Base-by-base conservation (phyloP, 1,139 yeast genomes). In the Spencermartinsiella ligniputridi region DNA sequence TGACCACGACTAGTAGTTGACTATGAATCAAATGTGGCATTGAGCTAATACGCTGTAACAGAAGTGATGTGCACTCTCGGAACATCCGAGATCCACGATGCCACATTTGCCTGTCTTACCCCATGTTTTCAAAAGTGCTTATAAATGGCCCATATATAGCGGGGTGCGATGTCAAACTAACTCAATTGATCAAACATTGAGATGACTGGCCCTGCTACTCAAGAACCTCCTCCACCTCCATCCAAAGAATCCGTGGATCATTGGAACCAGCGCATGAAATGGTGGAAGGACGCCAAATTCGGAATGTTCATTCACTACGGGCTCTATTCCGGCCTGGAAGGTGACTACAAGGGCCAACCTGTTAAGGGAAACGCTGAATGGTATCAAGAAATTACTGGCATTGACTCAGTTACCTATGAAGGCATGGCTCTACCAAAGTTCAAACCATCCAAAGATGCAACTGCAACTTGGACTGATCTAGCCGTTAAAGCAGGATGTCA, bases 301-400 rank as follows among this genome's bases (percentile, higher is more conserved):
- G 53, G 53, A n/a, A 47, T 50, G 53, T 50, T 50, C 25, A 44
- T 50, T 30, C 53, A 50, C 35, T 50, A 40, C 29, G 53, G 53
- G 2, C 45, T 50, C n/a, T 50, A 41, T 38, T 47, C 53, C 3
- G 47, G 48, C 5, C 30, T 49, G 24, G 53, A 45, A 21, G 53
- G 53, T 3, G 49, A 42, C 16, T 47, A 41, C 42, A 37, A 47
- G 21, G 53, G 52, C n/a, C 20, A 43, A 32, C 42, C 38, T 9
- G 38, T 50, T 4, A 33, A 40, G 3, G 42, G 35, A 12, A 24
- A 24, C 13, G 53, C 44, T 4, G 53, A 50, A 42, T 50, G 53
- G 53, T 50, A 22, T 35, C 52, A 49, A 34, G 35, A 49, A 16
- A 19, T 35, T 2, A 42, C 49, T 11, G 53, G 49, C 2, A 6